These are phyloP conservation scores for Puccinia hordei DNA, from an alignment of 1,284 basidiomycete species.

Conservation along the genomic window DNA sequence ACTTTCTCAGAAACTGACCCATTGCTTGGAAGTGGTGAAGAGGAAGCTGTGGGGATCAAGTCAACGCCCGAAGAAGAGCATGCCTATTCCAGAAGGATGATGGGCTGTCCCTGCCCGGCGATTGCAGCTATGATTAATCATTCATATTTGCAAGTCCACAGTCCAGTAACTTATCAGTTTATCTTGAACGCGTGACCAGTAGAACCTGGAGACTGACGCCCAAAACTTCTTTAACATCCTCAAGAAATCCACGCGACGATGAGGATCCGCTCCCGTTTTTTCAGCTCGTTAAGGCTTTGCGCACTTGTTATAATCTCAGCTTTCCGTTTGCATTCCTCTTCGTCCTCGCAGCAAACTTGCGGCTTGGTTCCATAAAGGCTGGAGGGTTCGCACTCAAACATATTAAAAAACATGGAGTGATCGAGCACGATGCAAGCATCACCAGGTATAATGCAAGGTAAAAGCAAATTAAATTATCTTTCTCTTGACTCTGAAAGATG, in stretches of 20 bases:
- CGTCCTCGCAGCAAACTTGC: constrained; percentile 28
- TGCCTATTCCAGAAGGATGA: constrained; percentile 9
- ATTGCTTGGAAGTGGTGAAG: neutral
- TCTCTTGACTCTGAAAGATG: neutral
- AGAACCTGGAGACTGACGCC: neutral
- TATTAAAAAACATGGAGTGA: constrained; percentile 29
- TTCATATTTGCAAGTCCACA: constrained; percentile 43
- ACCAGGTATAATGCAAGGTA: constrained; percentile 27
- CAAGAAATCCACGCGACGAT: constrained; percentile 42
- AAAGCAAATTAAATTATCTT: neutral
- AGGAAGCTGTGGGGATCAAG: constrained; percentile 3
- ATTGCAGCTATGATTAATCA: constrained; percentile 47
- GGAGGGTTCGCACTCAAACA: constrained; percentile 27
- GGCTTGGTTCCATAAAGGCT: constrained; percentile 3
- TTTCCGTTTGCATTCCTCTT: constrained; percentile 37
- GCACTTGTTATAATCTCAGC: constrained; percentile 39
- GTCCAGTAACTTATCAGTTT: neutral
- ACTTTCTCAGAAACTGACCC: constrained; percentile 8
- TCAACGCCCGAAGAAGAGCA: constrained; percentile 17
- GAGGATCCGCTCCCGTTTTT: constrained; percentile 28
- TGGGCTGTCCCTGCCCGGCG: constrained; percentile 48
- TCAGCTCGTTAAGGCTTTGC: constrained; percentile 23
- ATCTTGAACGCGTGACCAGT: no score
- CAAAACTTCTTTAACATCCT: neutral
- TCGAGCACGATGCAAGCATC: constrained; percentile 50